Conservation (phyloP, 805 yeast genomes). For the Saccharomycopsis microspora region DNA sequence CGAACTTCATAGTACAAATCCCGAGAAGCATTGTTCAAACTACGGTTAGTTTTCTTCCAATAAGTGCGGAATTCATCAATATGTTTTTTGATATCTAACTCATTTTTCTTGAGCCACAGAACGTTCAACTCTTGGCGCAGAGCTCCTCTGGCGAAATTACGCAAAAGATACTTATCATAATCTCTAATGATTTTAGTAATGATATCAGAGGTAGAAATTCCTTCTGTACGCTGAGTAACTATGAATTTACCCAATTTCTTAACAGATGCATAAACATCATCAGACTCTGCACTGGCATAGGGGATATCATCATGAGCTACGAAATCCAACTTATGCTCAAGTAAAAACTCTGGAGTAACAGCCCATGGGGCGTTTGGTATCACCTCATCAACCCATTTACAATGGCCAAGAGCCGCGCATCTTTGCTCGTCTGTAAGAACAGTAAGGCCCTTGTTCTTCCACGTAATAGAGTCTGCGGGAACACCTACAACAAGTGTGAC, state of each 20-base stretch:
- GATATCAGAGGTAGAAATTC: slow-evolving; percentile 90
- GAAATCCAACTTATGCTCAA: slow-evolving; percentile 76
- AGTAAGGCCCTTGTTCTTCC: slow-evolving; percentile 85
- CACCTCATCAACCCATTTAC: slow-evolving; percentile 97
- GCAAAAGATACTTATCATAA: slow-evolving; percentile 91
- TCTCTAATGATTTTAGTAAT: slow-evolving; percentile 91
- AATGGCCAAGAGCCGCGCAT: slow-evolving; percentile 82
- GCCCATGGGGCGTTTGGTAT: slow-evolving; percentile 94
- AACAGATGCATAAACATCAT: slow-evolving; percentile 88
- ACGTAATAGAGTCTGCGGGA: slow-evolving; percentile 85
- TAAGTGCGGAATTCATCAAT: slow-evolving; percentile 78
- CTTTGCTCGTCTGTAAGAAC: slow-evolving; percentile 84
- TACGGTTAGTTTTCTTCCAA: slow-evolving; percentile 65
- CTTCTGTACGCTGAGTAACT: slow-evolving; percentile 94
- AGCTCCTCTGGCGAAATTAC: slow-evolving; percentile 96
- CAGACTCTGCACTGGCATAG: slow-evolving; percentile 78
- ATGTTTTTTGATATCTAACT: slow-evolving; percentile 85
- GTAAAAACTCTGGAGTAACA: slow-evolving; percentile 71
- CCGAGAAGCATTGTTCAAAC: slow-evolving; percentile 59
- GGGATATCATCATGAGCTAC: slow-evolving; percentile 98
- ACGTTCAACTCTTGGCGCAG: slow-evolving; percentile 93
- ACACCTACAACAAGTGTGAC: slow-evolving; percentile 83
- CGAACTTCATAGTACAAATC: slow-evolving; percentile 81
- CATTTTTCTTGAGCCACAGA: slow-evolving; percentile 95
- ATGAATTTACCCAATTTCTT: slow-evolving; percentile 85